phyloP scores from a whole-genome alignment of 257 asterid species.

The Primulina tabacum region DNA sequence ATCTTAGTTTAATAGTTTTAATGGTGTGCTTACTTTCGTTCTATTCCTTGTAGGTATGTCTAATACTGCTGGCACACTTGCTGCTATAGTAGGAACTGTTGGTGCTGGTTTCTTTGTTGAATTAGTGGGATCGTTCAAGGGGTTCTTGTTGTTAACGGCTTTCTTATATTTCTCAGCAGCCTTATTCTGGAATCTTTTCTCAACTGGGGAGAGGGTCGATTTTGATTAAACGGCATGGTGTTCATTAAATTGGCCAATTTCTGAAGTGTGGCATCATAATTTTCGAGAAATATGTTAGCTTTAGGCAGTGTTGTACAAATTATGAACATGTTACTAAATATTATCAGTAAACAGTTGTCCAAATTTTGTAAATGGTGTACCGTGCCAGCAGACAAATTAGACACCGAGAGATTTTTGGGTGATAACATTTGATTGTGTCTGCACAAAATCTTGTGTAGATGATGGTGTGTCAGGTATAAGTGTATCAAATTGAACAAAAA shows the following conservation, averaged over 20 bases:
- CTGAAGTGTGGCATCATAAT: neutral
- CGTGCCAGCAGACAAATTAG: constrained; percentile 5
- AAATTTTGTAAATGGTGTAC: constrained; percentile 25
- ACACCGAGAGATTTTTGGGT: constrained; percentile 10
- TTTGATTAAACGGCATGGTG: constrained; percentile 54
- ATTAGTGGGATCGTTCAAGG: constrained; percentile 78
- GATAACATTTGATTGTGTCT: too few species aligned
- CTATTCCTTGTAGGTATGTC: constrained; percentile 54
- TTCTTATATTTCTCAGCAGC: constrained; percentile 74
- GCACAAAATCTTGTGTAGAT: too few species aligned
- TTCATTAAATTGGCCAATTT: neutral
- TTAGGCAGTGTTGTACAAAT: neutral
- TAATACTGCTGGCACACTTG: constrained; percentile 88
- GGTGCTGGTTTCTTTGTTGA: constrained; percentile 96
- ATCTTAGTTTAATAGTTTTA: constrained; percentile 21
- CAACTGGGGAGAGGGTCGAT: constrained; percentile 85
- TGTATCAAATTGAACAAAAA: too few species aligned
- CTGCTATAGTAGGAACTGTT: constrained; percentile 89
- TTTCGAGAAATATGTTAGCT: constrained; percentile 2
- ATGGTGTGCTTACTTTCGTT: neutral
- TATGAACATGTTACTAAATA: neutral
- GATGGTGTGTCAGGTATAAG: too few species aligned
- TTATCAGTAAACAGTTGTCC: constrained; percentile 15
- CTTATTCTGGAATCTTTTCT: constrained; percentile 56
- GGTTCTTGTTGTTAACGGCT: constrained; percentile 76